Percentiles rank a stretch among this genome's conserved stretches.
phyloP scores from a whole-genome alignment of 805 yeast genomes.

The Saccharomycodes ludwigii region DNA sequence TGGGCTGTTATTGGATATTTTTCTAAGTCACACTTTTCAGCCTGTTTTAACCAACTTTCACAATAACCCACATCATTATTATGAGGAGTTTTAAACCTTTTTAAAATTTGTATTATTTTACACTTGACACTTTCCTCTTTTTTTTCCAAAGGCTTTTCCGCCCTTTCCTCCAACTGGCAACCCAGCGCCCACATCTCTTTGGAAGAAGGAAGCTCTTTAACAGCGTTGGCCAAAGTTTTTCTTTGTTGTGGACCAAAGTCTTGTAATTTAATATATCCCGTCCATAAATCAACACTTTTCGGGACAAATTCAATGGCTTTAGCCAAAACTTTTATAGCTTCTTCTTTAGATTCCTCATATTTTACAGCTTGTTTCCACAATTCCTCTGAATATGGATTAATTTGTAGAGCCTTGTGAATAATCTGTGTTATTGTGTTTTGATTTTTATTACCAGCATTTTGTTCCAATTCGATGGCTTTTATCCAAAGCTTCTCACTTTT shows the following conservation, averaged over 20 bases:
- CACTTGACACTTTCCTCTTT: slow-evolving; percentile 31
- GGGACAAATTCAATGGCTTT: slow-evolving; percentile 68
- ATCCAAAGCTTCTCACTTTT: slow-evolving; percentile 59
- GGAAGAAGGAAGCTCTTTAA: slow-evolving; percentile 37
- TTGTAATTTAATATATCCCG: slow-evolving; percentile 35
- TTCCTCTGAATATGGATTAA: slow-evolving; percentile 38
- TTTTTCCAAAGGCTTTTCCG: slow-evolving; percentile 16
- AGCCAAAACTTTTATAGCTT: slow-evolving; percentile 38
- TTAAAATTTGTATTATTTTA: slow-evolving; percentile 14
- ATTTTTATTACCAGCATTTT: slow-evolving; percentile 38
- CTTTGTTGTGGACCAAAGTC: slow-evolving; percentile 35
- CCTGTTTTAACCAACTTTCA: slow-evolving; percentile 43
- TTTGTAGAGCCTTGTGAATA: slow-evolving; percentile 60
- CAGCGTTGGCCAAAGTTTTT: slow-evolving; percentile 43
- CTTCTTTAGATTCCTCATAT: slow-evolving; percentile 40
- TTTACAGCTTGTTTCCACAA: slow-evolving; percentile 64
- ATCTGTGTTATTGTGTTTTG: slow-evolving; percentile 31
- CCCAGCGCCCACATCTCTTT: slow-evolving; percentile 59
- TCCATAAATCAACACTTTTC: slow-evolving; percentile 52
- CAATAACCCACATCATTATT: slow-evolving; percentile 28
- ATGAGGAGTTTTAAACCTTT: slow-evolving; percentile 37
- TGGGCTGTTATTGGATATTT: slow-evolving; percentile 35
- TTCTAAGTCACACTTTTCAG: slow-evolving; percentile 38
- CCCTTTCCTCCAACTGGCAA: slow-evolving; percentile 47
- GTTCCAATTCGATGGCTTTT: slow-evolving; percentile 55